Conservation (phyloP, 352 stramenopile species). For the Phytophthora ohioensis region DNA sequence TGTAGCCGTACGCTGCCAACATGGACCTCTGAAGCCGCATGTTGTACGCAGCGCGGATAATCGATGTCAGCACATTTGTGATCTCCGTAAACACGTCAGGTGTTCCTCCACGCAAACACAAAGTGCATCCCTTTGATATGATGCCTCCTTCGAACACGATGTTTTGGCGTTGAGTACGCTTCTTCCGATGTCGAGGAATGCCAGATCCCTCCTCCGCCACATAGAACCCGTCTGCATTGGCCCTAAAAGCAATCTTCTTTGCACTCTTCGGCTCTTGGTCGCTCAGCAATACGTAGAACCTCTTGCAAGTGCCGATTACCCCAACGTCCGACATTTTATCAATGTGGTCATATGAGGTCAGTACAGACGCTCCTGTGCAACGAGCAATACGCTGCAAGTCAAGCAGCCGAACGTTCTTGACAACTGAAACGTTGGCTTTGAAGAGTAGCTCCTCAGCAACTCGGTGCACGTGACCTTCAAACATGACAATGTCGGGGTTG, state of each 20-base stretch:
- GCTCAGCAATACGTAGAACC: constrained; percentile 88
- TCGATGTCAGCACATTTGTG: constrained; percentile 62
- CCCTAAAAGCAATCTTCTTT: constrained; percentile 57
- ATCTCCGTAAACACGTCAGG: constrained; percentile 75
- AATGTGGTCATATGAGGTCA: constrained; percentile 89
- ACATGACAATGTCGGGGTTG: constrained; percentile 87
- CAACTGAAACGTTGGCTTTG: constrained; percentile 79
- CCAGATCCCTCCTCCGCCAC: constrained; percentile 24
- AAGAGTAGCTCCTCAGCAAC: constrained; percentile 85
- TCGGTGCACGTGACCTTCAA: constrained; percentile 84
- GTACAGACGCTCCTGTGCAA: constrained; percentile 75
- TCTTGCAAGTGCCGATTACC: constrained; percentile 81
- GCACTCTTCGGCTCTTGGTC: constrained; percentile 81
- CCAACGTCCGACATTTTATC: constrained; percentile 86
- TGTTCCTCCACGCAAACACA: constrained; percentile 81
- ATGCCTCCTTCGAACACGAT: constrained; percentile 89
- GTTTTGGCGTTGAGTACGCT: constrained; percentile 80
- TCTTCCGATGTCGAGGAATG: constrained; percentile 42
- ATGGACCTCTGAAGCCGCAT: constrained; percentile 78
- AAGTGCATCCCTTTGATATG: constrained; percentile 76
- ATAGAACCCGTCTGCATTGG: constrained; percentile 34
- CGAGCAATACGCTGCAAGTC: constrained; percentile 84
- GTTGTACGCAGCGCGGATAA: constrained; percentile 81
- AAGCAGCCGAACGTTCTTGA: constrained; percentile 86
- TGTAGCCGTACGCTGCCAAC: constrained; percentile 66